Percentiles rank a stretch among this genome's conserved stretches.
Evolutionary conservation across 176 grass and related monocot genomes (phyloP).

Genomic region (Canna indica): DNA sequence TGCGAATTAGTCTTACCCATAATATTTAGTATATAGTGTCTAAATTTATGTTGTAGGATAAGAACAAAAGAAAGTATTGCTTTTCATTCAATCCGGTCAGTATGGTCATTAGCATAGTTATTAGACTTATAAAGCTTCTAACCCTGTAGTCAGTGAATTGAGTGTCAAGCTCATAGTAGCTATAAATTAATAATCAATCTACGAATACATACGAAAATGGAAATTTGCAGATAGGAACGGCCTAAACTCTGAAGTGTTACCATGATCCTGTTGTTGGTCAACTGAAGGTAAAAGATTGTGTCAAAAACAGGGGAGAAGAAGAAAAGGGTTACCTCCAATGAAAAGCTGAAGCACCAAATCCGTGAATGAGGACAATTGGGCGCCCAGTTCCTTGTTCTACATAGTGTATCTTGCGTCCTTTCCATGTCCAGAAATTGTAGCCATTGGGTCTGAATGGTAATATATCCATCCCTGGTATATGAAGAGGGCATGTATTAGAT

Average conservation of each 20-base stretch:
- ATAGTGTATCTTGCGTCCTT: slow-evolving; percentile 75
- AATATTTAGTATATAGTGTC: background rate
- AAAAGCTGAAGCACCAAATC: slow-evolving; percentile 91
- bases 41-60: background rate
- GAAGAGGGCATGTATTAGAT: background rate
- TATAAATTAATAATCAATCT: background rate
- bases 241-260: background rate
- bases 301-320: background rate
- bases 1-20: background rate
- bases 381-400: slow-evolving; percentile 61
- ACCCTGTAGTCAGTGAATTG: background rate
- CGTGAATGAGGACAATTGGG: slow-evolving; percentile 80
- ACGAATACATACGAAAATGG: background rate
- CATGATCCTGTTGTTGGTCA: background rate
- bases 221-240: background rate
- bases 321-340: slow-evolving; percentile 64
- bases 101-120: background rate
- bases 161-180: background rate
- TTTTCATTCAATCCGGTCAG: background rate
- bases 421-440: slow-evolving; percentile 95
- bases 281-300: background rate
- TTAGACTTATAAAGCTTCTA: background rate
- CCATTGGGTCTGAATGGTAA: slow-evolving; percentile 82
- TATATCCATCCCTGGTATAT: slow-evolving; percentile 43
- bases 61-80: background rate